These are phyloP conservation scores for Trypanosomatidae sp. DNA, from an alignment of 208 protist species.

Conservation along the genomic window DNA sequence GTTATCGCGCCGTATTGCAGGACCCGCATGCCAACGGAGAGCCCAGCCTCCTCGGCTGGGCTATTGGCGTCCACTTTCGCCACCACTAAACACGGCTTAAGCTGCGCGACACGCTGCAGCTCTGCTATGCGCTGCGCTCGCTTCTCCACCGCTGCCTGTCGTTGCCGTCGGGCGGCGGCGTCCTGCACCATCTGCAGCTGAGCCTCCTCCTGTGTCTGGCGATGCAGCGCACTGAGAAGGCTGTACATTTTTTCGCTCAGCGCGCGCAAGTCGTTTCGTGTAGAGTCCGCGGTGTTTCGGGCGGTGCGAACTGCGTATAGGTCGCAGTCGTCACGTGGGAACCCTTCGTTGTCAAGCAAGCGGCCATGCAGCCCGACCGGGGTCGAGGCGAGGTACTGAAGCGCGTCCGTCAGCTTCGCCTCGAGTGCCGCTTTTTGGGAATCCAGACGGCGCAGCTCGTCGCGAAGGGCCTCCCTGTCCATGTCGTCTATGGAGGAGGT, in stretches of 20 bases:
- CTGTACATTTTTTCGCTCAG: constrained; percentile 52
- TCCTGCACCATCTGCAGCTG: constrained; percentile 53
- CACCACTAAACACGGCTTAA: constrained; percentile 51
- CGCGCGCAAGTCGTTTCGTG: constrained; percentile 64
- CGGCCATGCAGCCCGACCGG: constrained; percentile 58
- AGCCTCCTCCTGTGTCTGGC: constrained; percentile 45
- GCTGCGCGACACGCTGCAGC: constrained; percentile 24
- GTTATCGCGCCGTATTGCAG: constrained; percentile 69
- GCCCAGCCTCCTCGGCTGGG: constrained; percentile 57
- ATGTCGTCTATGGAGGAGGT: constrained; percentile 9
- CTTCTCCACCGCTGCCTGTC: constrained; percentile 30
- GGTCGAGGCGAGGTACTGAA: constrained; percentile 62
- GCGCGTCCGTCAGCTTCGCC: constrained; percentile 46
- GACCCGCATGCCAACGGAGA: constrained; percentile 43
- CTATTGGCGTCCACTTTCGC: constrained; percentile 41
- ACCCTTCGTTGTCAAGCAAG: constrained; percentile 81
- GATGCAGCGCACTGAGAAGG: constrained; percentile 63
- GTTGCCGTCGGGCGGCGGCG: constrained; percentile 24
- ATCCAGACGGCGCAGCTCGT: constrained; percentile 44
- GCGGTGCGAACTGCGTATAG: constrained; percentile 81
- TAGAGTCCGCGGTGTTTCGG: constrained; percentile 61
- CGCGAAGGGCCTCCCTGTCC: constrained; percentile 15
- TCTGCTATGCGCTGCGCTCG: constrained; percentile 34
- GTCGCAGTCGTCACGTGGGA: constrained; percentile 82
- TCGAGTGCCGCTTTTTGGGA: constrained; percentile 34